Evolutionary conservation across 176 grass and related monocot species (phyloP).

Genomic region (Areca catechu): DNA sequence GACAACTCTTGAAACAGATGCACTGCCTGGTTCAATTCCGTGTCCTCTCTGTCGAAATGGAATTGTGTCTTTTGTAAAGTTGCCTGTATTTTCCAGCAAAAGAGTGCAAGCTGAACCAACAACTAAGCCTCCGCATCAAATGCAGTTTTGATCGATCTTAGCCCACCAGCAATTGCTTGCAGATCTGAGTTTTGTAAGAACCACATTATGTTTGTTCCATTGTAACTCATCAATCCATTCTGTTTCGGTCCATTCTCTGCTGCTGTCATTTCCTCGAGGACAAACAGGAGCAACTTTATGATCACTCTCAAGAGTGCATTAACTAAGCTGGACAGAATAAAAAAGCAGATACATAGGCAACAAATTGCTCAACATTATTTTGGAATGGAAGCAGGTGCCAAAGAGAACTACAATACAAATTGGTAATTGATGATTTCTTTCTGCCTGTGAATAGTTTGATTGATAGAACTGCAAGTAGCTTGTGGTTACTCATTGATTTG

Average conservation of each 20-base stretch:
- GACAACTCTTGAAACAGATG: constrained; percentile 26
- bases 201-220: constrained; percentile 11
- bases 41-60: constrained; percentile 82
- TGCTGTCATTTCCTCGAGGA: constrained; percentile 13
- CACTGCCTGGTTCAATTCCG: constrained; percentile 52
- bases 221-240: constrained; percentile 19
- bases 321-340: no score
- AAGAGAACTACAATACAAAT: no score
- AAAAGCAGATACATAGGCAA: no score
- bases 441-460: no score
- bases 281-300: no score
- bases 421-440: no score
- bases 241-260: constrained; percentile 24
- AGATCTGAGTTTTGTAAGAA: constrained; percentile 19
- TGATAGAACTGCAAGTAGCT: no score
- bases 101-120: constrained; percentile 3
- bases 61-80: constrained; percentile 54
- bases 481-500: no score
- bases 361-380: no score
- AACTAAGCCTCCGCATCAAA: constrained; percentile 12
- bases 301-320: no score
- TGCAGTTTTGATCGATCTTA: neutral
- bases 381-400: no score
- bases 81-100: constrained; percentile 13
- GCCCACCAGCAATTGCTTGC: constrained; percentile 5